Conservation (phyloP, 164 flowering plant species). For the Sextonia rubra region DNA sequence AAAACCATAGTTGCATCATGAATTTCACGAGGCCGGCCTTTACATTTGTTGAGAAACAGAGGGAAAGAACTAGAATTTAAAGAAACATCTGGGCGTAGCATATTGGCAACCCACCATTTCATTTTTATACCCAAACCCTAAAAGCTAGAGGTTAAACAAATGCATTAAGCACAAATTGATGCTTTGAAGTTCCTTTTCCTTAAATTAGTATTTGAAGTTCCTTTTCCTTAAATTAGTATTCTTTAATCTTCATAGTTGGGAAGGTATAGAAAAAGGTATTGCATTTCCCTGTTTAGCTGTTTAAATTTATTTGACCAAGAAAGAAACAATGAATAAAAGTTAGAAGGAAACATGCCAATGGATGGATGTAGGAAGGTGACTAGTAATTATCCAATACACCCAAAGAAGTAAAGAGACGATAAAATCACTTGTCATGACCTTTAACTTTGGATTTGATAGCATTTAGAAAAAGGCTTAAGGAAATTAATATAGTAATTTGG, state of each 20-base stretch:
- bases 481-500: conserved; percentile 11
- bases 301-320: not conserved
- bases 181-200: not conserved
- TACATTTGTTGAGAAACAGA: too few relatives aligned
- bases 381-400: conserved; percentile 11
- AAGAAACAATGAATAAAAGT: not conserved
- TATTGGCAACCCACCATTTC: too few relatives aligned
- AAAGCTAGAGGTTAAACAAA: too few relatives aligned
- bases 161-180: not conserved
- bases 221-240: not conserved
- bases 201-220: not conserved
- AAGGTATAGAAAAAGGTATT: not conserved
- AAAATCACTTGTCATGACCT: conserved; percentile 23
- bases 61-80: too few relatives aligned
- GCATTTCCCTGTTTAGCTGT: not conserved
- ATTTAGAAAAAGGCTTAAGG: conserved; percentile 6
- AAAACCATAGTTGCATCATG: too few relatives aligned
- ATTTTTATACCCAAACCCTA: too few relatives aligned
- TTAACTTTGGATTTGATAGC: conserved; percentile 26
- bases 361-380: conserved; percentile 3
- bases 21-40: too few relatives aligned
- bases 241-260: not conserved
- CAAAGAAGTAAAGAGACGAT: conserved; percentile 20
- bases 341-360: conserved; percentile 7
- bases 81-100: too few relatives aligned